Conservation (phyloP, 1,284 basidiomycete species). For the Amylostereum chailletii region DNA sequence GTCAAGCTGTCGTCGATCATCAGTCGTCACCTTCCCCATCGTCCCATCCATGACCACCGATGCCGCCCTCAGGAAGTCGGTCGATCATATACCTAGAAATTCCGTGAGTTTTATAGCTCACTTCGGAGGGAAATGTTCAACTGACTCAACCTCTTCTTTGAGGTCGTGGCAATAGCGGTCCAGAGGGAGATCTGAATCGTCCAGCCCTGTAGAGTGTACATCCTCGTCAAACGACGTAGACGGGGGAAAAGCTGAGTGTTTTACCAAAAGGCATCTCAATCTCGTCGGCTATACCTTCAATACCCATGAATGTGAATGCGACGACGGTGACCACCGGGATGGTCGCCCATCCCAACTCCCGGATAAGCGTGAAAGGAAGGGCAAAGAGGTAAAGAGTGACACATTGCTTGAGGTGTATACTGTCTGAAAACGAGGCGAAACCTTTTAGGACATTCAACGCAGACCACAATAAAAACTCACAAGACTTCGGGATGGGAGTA, state of each 20-base stretch:
- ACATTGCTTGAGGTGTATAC: slow-evolving; percentile 89
- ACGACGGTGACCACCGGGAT: slow-evolving; percentile 79
- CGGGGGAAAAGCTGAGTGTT: slow-evolving; percentile 16
- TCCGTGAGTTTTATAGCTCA: slow-evolving; percentile 4
- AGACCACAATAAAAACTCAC: slow-evolving; percentile 27
- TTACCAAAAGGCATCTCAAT: slow-evolving; percentile 85
- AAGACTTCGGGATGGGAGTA: slow-evolving; percentile 72
- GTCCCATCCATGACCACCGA: slow-evolving; percentile 56
- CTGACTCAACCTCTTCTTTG: slow-evolving; percentile 76
- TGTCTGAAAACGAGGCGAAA: slow-evolving; percentile 32
- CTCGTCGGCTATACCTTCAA: slow-evolving; percentile 88
- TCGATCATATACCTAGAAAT: slow-evolving; percentile 63
- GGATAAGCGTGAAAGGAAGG: slow-evolving; percentile 76
- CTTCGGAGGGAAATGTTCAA: slow-evolving; percentile 7
- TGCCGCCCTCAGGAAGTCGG: slow-evolving; percentile 68
- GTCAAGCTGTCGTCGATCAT: slow-evolving; percentile 8
- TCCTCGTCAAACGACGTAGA: not conserved
- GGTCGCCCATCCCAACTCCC: slow-evolving; percentile 72
- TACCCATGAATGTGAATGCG: slow-evolving; percentile 86
- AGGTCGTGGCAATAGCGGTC: slow-evolving; percentile 82
- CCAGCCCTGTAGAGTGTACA: slow-evolving; percentile 33
- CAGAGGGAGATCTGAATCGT: slow-evolving; percentile 59
- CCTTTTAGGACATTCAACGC: no score
- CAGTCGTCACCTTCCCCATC: slow-evolving; percentile 73
- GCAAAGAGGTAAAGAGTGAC: slow-evolving; percentile 85